Evolutionary conservation across 1,139 yeast genomes (phyloP).

Genomic region (Yamadazyma atmosphaerica): DNA sequence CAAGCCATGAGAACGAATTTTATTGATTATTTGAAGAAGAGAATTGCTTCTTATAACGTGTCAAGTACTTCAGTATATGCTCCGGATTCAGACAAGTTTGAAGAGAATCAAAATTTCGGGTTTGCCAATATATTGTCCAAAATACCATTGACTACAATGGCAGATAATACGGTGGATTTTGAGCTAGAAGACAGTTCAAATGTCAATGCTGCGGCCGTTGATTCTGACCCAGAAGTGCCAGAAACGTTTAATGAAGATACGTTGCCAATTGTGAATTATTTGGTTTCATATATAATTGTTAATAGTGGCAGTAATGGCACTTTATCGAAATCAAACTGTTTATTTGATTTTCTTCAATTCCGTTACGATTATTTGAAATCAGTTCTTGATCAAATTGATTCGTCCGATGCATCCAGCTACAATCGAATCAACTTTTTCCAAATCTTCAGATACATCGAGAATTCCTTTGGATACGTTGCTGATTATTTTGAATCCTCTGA

Average conservation of each 20-base stretch:
- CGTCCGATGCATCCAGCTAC: conserved; percentile 3
- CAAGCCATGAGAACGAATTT: conserved; percentile 25
- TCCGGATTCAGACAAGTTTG: conserved; percentile 19
- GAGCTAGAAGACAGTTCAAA: conserved; percentile 11
- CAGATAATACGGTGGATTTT: conserved; percentile 11
- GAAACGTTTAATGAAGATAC: conserved; percentile 22
- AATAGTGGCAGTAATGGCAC: conserved; percentile 17
- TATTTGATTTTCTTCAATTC: conserved; percentile 26
- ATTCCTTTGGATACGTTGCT: conserved; percentile 30
- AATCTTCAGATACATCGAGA: conserved; percentile 35
- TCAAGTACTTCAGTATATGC: conserved; percentile 11
- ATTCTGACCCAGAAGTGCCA: conserved; percentile 4
- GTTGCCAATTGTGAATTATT: conserved; percentile 34
- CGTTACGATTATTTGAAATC: conserved; percentile 22
- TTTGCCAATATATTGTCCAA: conserved; percentile 8
- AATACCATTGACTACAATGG: conserved; percentile 7
- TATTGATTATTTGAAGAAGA: conserved; percentile 22
- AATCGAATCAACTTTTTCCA: conserved; percentile 25
- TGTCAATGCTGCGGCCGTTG: background rate
- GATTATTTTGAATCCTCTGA: conserved; percentile 22
- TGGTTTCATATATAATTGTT: conserved; percentile 34
- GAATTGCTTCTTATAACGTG: conserved; percentile 23
- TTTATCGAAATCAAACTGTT: conserved; percentile 17
- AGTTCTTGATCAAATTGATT: conserved; percentile 12
- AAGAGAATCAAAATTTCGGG: conserved; percentile 13